These are phyloP conservation scores for Russula earlei DNA, from an alignment of 768 basidiomycete species.

Conservation along the genomic window DNA sequence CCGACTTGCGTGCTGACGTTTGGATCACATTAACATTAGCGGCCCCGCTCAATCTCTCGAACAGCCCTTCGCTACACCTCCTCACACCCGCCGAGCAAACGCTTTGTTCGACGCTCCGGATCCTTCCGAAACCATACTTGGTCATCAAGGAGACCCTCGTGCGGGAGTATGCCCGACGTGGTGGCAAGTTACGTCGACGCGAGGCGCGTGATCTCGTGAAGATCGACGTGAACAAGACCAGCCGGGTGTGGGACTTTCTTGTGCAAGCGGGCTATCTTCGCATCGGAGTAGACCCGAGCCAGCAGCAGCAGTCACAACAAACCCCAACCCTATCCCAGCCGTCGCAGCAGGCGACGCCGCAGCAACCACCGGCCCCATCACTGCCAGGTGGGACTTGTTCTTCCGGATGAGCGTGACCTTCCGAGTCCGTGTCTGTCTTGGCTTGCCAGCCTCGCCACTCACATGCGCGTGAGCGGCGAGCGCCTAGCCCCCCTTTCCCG, in stretches of 20 bases:
- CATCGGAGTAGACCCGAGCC: slow-evolving; percentile 32
- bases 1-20: neutral
- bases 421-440: no score
- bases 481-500: neutral
- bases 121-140: slow-evolving; percentile 91
- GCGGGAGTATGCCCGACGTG: slow-evolving; percentile 83
- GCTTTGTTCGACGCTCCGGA: slow-evolving; percentile 81
- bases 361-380: slow-evolving; percentile 2
- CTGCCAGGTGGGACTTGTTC: slow-evolving; percentile 8
- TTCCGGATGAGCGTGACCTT: slow-evolving; percentile 3
- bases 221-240: slow-evolving; percentile 90
- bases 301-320: slow-evolving; percentile 33
- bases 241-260: slow-evolving; percentile 87
- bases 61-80: slow-evolving; percentile 81
- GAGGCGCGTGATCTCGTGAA: slow-evolving; percentile 88
- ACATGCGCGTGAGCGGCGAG: neutral
- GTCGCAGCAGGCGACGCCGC: slow-evolving; percentile 3
- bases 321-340: neutral
- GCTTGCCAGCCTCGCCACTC: neutral
- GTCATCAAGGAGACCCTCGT: slow-evolving; percentile 93
- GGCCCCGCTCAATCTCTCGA: slow-evolving; percentile 79
- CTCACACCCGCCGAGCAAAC: slow-evolving; percentile 82
- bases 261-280: slow-evolving; percentile 77
- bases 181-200: slow-evolving; percentile 77
- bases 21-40: slow-evolving; percentile 25